A percentile compares a stretch with the other conserved stretches of the same genome.
Conservation (phyloP, 1,284 basidiomycete genomes). For the Entoloma clypeatum region DNA sequence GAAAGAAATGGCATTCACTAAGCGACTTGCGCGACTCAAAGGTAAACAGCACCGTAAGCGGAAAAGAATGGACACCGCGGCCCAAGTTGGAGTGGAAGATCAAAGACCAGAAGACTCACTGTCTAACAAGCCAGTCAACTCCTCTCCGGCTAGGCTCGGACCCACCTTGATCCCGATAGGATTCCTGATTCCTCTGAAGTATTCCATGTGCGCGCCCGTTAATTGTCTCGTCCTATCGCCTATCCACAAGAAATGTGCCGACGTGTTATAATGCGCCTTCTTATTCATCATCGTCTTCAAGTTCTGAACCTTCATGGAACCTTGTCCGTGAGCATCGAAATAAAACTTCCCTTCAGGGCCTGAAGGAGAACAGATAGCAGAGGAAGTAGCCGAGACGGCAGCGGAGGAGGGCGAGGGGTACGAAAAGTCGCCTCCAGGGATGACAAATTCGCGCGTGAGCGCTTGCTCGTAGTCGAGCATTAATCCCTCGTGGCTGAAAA, state of each 20-base stretch:
- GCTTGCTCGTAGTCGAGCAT: conserved; percentile 94
- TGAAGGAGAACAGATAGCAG: neutral
- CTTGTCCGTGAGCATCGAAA: neutral
- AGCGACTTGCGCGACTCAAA: no score
- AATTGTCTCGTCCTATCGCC: conserved; percentile 96
- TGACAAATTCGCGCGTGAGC: conserved; percentile 68
- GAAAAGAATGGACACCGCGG: neutral
- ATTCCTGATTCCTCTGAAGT: conserved; percentile 92
- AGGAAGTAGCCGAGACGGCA: neutral
- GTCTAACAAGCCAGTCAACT: conserved; percentile 79
- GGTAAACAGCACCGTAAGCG: neutral
- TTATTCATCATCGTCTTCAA: conserved; percentile 13
- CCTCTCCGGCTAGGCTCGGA: conserved; percentile 78
- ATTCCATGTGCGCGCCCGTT: conserved; percentile 92
- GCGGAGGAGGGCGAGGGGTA: conserved; percentile 12
- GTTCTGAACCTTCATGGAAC: neutral
- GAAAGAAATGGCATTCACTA: neutral
- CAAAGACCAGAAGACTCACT: conserved; percentile 46
- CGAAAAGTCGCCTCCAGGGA: conserved; percentile 23
- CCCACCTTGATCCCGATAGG: conserved; percentile 98
- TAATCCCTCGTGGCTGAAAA: conserved; percentile 87
- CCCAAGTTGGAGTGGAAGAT: neutral
- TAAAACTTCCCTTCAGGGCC: no score
- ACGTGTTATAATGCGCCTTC: conserved; percentile 77
- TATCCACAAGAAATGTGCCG: conserved; percentile 95